phyloP scores from a whole-genome alignment of 148 eudicot species.

The Rhododendron griersonianum region DNA sequence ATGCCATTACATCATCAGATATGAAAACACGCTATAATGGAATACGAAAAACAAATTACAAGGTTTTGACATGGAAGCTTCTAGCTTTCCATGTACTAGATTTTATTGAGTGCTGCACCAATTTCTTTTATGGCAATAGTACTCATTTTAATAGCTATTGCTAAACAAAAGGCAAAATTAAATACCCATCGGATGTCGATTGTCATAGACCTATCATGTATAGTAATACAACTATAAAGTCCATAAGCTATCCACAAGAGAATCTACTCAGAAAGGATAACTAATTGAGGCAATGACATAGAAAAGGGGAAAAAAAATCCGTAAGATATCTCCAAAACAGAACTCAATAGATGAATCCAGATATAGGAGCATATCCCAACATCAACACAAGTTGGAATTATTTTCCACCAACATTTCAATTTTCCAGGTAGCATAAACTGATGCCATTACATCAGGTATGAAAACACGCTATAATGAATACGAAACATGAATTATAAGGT shows the following conservation, averaged over 20 bases:
- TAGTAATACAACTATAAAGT: background rate
- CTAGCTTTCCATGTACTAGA: background rate
- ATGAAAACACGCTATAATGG: background rate
- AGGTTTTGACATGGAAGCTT: background rate
- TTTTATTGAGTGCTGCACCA: background rate
- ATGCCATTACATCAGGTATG: background rate
- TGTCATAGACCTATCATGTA: background rate
- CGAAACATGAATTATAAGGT: background rate
- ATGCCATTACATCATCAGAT: background rate
- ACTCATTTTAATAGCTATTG: background rate
- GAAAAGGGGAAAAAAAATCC: background rate
- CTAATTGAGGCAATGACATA: background rate
- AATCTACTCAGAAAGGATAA: conserved; percentile 1
- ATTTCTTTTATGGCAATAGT: background rate
- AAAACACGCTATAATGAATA: background rate
- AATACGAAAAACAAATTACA: background rate
- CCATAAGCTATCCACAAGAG: conserved; percentile 8
- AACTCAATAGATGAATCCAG: background rate
- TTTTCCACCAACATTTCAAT: background rate
- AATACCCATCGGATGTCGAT: background rate
- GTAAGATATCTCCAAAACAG: background rate
- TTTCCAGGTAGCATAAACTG: background rate
- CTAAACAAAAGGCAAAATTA: background rate
- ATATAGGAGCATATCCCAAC: background rate
- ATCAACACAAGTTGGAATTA: background rate